These are phyloP conservation scores for Thalia dealbata DNA, from an alignment of 176 grass and related monocot genomes.

Conservation along the genomic window DNA sequence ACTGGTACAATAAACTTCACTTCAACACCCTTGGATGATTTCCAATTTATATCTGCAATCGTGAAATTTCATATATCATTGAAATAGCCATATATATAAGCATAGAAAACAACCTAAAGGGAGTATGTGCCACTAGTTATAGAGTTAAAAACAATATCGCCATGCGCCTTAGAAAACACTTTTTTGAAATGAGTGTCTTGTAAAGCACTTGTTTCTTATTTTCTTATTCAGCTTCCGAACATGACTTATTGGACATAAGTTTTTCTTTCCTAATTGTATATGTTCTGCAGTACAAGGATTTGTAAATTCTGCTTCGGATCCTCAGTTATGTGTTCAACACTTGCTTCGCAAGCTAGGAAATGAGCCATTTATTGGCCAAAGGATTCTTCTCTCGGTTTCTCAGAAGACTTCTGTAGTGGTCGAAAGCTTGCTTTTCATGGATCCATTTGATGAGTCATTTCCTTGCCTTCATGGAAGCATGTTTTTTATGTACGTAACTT, in stretches of 20 bases:
- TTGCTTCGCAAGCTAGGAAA: slow-evolving; percentile 68
- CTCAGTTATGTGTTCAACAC: slow-evolving; percentile 71
- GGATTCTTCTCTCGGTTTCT: slow-evolving; percentile 61
- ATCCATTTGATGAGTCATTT: slow-evolving; percentile 80
- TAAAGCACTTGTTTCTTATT: not conserved
- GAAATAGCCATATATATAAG: too few relatives aligned
- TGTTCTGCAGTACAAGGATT: slow-evolving; percentile 25
- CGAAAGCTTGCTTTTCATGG: slow-evolving; percentile 66
- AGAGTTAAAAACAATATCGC: not conserved
- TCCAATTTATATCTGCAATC: too few relatives aligned
- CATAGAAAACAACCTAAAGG: too few relatives aligned
- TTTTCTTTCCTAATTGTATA: slow-evolving; percentile 23
- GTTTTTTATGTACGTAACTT: slow-evolving; percentile 63
- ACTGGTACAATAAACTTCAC: too few relatives aligned
- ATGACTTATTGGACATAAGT: not conserved
- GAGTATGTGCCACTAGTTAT: not conserved
- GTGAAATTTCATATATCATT: too few relatives aligned
- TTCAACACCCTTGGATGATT: too few relatives aligned
- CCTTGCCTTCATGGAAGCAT: slow-evolving; percentile 67
- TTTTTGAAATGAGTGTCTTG: not conserved
- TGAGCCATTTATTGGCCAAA: slow-evolving; percentile 66
- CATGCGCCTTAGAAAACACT: too few relatives aligned
- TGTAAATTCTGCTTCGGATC: slow-evolving; percentile 38
- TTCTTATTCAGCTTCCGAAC: not conserved
- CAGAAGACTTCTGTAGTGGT: slow-evolving; percentile 67